Percentiles rank a stretch among this genome's conserved stretches.
These are phyloP conservation scores for Tephrocybe sp. DNA, from an alignment of 768 basidiomycete species.

Conservation along the genomic window DNA sequence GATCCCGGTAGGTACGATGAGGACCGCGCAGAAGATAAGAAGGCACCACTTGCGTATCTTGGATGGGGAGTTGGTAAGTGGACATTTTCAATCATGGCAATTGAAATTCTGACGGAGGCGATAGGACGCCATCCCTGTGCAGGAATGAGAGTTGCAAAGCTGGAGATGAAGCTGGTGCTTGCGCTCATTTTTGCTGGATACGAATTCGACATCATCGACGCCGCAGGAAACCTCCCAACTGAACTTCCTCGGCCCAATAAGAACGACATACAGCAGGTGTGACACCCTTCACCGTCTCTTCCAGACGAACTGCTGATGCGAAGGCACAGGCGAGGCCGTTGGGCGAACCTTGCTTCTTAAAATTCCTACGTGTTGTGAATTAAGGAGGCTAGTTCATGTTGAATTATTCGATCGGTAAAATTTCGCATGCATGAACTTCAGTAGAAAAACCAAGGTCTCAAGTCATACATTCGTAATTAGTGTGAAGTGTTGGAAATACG, in stretches of 20 bases:
- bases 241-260: constrained; percentile 28
- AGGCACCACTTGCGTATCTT: constrained; percentile 28
- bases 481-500: too few relatives aligned
- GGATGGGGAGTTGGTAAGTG: constrained; percentile 40
- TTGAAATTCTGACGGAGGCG: not conserved
- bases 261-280: constrained; percentile 31
- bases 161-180: constrained; percentile 35
- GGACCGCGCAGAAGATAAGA: constrained; percentile 35
- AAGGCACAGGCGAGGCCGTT: constrained; percentile 13
- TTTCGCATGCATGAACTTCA: too few relatives aligned
- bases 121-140: constrained; percentile 37
- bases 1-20: constrained; percentile 32
- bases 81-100: not conserved
- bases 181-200: constrained; percentile 31
- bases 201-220: constrained; percentile 34
- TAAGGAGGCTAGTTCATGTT: too few relatives aligned
- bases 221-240: constrained; percentile 22
- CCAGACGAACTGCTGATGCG: constrained; percentile 17
- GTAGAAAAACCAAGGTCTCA: too few relatives aligned
- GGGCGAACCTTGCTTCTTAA: not conserved
- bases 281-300: constrained; percentile 21
- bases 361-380: too few relatives aligned
- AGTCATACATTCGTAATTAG: too few relatives aligned
- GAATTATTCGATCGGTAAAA: too few relatives aligned
- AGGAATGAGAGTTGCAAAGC: constrained; percentile 36